These are phyloP conservation scores for Stenogyne calaminthoides DNA, from an alignment of 305 asterid genomes.

Conservation along the genomic window DNA sequence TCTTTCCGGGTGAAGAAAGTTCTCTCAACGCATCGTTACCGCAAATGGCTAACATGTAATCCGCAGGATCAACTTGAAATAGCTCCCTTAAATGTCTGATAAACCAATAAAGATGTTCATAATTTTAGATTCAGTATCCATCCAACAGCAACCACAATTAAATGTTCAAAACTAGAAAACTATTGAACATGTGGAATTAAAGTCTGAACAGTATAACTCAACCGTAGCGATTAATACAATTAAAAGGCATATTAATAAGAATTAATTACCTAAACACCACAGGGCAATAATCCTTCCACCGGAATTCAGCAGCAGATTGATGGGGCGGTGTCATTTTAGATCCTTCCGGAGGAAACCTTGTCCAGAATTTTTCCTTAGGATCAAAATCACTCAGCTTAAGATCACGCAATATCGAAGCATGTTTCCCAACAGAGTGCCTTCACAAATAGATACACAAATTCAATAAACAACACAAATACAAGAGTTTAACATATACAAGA, in stretches of 20 bases:
- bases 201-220: neutral
- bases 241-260: neutral
- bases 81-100: constrained; percentile 82
- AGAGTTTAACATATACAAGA: neutral
- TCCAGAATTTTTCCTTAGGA: constrained; percentile 94
- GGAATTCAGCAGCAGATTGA: constrained; percentile 72
- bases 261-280: constrained; percentile 77
- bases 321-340: constrained; percentile 90
- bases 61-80: constrained; percentile 96
- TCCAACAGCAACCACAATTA: constrained; percentile 5
- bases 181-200: neutral
- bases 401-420: constrained; percentile 53
- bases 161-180: constrained; percentile 3
- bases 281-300: constrained; percentile 98
- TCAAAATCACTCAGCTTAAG: constrained; percentile 83
- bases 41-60: constrained; percentile 94
- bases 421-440: constrained; percentile 87
- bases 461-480: neutral
- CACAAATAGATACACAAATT: constrained; percentile 24
- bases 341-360: constrained; percentile 83
- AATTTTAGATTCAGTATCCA: constrained; percentile 23
- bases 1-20: constrained; percentile 97
- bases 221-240: neutral
- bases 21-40: constrained; percentile 92
- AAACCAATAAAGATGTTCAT: constrained; percentile 28